Evolutionary conservation across 257 asterid genomes (phyloP).

Genomic region (Jacaranda copaia): DNA sequence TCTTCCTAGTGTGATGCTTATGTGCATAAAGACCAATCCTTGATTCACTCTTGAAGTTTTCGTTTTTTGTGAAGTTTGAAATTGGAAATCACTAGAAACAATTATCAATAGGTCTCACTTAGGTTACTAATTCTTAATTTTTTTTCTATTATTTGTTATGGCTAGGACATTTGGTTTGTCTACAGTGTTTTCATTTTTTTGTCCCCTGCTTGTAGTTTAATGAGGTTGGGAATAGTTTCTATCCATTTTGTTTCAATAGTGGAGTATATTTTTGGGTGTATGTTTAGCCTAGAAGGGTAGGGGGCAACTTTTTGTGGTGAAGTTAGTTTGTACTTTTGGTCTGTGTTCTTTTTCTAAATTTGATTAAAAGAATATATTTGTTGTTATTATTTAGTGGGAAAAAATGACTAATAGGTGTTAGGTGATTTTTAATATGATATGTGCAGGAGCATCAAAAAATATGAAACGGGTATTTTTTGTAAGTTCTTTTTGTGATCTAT

Average conservation of each 20-base stretch:
- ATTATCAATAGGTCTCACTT: not conserved
- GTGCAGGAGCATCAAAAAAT: not conserved
- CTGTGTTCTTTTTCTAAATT: not conserved
- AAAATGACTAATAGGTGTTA: not conserved
- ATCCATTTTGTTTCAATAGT: too few relatives aligned
- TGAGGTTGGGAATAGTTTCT: too few relatives aligned
- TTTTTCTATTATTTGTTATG: not conserved
- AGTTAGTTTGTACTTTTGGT: too few relatives aligned
- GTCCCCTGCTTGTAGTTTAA: too few relatives aligned
- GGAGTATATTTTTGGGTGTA: too few relatives aligned
- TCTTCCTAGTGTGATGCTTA: conserved; percentile 93
- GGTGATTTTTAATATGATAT: not conserved
- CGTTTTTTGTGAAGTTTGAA: not conserved
- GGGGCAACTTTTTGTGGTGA: not conserved
- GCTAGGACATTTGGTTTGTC: not conserved
- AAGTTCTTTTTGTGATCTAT: not conserved
- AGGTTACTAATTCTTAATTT: not conserved
- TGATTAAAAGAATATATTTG: not conserved
- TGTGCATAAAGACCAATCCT: conserved; percentile 1
- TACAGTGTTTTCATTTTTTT: not conserved
- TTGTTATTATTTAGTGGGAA: not conserved
- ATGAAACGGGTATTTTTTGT: not conserved
- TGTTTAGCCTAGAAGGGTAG: too few relatives aligned
- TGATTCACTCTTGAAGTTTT: not conserved
- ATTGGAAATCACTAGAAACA: not conserved